These are phyloP conservation scores for Chalciporus sphaerocephalus DNA, from an alignment of 768 basidiomycete genomes.

Conservation along the genomic window DNA sequence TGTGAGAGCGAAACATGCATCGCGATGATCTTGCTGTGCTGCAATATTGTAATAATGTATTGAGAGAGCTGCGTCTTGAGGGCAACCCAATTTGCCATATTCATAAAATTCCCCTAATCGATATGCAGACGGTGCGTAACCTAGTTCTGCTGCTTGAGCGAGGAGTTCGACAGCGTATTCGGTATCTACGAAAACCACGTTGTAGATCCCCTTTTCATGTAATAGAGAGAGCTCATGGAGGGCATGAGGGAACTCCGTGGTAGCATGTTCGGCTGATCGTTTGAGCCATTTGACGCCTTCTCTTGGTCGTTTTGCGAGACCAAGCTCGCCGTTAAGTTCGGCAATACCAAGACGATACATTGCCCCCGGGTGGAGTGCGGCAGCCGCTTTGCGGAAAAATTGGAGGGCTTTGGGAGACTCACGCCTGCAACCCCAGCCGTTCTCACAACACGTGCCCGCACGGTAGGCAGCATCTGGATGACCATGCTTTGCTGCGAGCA, in stretches of 20 bases:
- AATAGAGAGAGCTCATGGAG: conserved; percentile 90
- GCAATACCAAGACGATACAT: conserved; percentile 96
- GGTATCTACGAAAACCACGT: conserved; percentile 93
- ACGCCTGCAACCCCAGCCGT: conserved; percentile 95
- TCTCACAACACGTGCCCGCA: conserved; percentile 96
- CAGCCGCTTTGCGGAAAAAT: conserved; percentile 92
- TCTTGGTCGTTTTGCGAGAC: conserved; percentile 79
- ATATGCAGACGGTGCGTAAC: conserved; percentile 94
- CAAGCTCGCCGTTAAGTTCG: conserved; percentile 93
- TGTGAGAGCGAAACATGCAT: conserved; percentile 96
- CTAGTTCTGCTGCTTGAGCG: conserved; percentile 92
- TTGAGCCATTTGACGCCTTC: conserved; percentile 99
- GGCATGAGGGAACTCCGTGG: conserved; percentile 94
- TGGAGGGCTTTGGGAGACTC: conserved; percentile 89
- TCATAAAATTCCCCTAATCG: conserved; percentile 97
- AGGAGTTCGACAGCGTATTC: conserved; percentile 94
- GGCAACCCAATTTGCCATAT: conserved; percentile 98
- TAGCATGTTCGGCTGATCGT: conserved; percentile 90
- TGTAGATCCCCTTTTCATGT: conserved; percentile 97
- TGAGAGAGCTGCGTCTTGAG: conserved; percentile 92
- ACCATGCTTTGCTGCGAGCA: conserved; percentile 93
- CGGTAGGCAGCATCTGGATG: conserved; percentile 95
- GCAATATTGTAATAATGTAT: conserved; percentile 99
- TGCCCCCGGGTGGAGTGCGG: conserved; percentile 86
- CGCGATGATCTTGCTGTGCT: conserved; percentile 93